These are phyloP conservation scores for Saccharomyces paradoxus DNA, from an alignment of 805 yeast genomes.

Conservation along the genomic window DNA sequence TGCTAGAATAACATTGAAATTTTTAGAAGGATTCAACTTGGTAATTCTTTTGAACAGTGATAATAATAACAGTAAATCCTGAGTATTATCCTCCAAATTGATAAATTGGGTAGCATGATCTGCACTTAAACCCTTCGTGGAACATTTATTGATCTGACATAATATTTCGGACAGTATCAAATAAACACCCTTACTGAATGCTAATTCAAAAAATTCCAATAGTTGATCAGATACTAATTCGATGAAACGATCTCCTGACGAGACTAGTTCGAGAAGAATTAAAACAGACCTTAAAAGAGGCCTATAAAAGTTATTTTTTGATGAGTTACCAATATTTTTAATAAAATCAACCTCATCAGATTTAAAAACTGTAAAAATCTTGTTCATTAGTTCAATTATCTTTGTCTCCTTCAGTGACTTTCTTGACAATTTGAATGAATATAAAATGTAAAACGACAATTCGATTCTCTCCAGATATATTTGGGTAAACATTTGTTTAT, in stretches of 20 bases:
- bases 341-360: conserved; percentile 45
- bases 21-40: conserved; percentile 38
- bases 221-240: conserved; percentile 45
- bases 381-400: conserved; percentile 21
- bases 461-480: conserved; percentile 59
- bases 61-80: conserved; percentile 56
- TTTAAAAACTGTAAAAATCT: conserved; percentile 31
- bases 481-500: conserved; percentile 38
- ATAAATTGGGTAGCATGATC: conserved; percentile 9
- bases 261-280: conserved; percentile 39
- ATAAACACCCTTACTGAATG: conserved; percentile 60
- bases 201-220: conserved; percentile 49
- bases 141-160: conserved; percentile 38
- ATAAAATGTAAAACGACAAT: conserved; percentile 45
- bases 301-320: conserved; percentile 40
- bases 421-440: conserved; percentile 17
- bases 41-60: conserved; percentile 56
- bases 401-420: conserved; percentile 15
- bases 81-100: conserved; percentile 44
- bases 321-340: conserved; percentile 32
- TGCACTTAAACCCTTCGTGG: conserved; percentile 31
- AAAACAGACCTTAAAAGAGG: conserved; percentile 54
- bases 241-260: conserved; percentile 35
- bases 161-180: conserved; percentile 51
- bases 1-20: conserved; percentile 44